phyloP scores from a whole-genome alignment of 148 eudicot species.

The Camellia japonica region DNA sequence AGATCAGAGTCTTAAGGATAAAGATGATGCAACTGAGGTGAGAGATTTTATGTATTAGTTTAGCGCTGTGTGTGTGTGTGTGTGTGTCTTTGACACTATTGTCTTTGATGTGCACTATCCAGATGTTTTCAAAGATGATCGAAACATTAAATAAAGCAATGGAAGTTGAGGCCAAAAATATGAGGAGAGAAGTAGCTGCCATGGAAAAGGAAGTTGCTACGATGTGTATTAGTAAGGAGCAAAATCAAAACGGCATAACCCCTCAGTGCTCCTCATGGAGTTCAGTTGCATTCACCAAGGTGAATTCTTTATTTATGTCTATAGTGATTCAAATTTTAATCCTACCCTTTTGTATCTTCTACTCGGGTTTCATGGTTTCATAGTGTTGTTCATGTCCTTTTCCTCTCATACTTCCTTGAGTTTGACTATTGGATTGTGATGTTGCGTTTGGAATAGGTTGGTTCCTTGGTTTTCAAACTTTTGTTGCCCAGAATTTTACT shows the following conservation, averaged over 20 bases:
- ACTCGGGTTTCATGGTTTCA: no score
- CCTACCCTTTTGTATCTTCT: no score
- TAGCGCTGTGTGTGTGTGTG: conserved; percentile 6
- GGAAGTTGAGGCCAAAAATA: conserved; percentile 88
- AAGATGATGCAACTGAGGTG: conserved; percentile 90
- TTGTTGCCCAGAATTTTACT: no score
- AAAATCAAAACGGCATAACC: conserved; percentile 52
- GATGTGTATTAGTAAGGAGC: conserved; percentile 58
- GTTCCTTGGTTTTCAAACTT: no score
- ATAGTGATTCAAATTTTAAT: no score
- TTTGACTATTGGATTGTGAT: no score
- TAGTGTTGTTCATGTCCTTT: no score
- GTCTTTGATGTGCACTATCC: conserved; percentile 7
- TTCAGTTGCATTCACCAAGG: conserved; percentile 51
- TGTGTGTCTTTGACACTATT: neutral
- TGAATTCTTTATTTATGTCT: conserved; percentile 16
- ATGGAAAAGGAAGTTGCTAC: conserved; percentile 90
- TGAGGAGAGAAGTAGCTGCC: conserved; percentile 76
- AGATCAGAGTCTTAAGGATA: conserved; percentile 79
- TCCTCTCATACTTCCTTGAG: no score
- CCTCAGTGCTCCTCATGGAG: conserved; percentile 50
- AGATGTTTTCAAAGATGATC: conserved; percentile 87
- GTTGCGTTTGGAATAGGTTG: no score
- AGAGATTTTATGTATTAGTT: conserved; percentile 8
- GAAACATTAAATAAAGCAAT: conserved; percentile 87